Evolutionary conservation across 352 stramenopile genomes (phyloP), one percentile per base, ranked within the genome.

Genomic region (Phytophthora cryptogea): DNA sequence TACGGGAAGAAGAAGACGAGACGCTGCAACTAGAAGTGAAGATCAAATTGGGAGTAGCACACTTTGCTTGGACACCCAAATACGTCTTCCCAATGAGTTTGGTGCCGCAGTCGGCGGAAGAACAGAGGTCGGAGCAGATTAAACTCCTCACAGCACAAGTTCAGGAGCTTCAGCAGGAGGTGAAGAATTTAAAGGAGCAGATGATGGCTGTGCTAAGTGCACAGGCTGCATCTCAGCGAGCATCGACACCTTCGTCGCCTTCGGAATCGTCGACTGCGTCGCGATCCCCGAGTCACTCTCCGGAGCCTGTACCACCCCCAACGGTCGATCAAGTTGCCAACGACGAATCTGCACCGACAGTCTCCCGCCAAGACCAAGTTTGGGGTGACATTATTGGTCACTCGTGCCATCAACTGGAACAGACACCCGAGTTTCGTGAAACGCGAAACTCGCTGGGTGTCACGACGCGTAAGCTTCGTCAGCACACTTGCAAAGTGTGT

Each of bases 401-500:
- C 17, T 26, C 55, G 14, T 47, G 59, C 16, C 61, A 74, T 36
- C 39, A 60, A 23, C 66, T 74, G 31, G 60, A 64, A 40, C 66
- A 68, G 42, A 68, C 46, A 9, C 50, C 54, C 6, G 66, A 74
- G 37, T 70, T 57, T 35, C 66, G 66, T 5, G 66, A 74, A 49
- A 68, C 50, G 6, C 55, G 42, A 16, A 64, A 44, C 31, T 35
- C 66, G 0, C 26, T 61, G 8, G 66, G 66, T 26, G 35, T 51
- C 23, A 54, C 32, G 27, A 31, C 61, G 3, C 60, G 66, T 30
- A 76, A 65, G 27, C 67, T 60, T 52, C 68, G 63, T 14, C 68
- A 68, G 40, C 63, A 63, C 26, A 59, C 59, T 4, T 76, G 63
- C 33, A 76, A 73, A 67, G 68, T 73, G n/a, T 76, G 68, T 37